Percentiles rank a stretch among this genome's conserved stretches.
These are phyloP conservation scores for Botryotinia calthae DNA, from an alignment of 2,329 filamentous ascomycete genomes.

Conservation along the genomic window DNA sequence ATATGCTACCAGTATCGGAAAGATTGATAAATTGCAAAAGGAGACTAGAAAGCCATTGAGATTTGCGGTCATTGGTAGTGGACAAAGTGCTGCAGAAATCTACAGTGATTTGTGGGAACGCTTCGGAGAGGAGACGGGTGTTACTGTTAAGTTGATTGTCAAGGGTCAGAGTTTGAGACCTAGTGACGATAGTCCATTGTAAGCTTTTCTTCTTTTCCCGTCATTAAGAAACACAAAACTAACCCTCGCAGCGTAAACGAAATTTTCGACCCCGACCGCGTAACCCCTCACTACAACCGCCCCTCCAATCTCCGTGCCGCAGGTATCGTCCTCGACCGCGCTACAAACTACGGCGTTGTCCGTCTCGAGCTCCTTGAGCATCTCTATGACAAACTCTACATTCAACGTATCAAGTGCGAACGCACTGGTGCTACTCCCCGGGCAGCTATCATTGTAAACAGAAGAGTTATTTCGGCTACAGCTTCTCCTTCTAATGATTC, in stretches of 20 bases:
- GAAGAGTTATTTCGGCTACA: constrained; percentile 50
- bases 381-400: constrained; percentile 84
- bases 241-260: constrained; percentile 73
- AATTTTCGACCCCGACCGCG: constrained; percentile 86
- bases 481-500: constrained; percentile 23
- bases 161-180: constrained; percentile 79
- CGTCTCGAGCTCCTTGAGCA: constrained; percentile 85
- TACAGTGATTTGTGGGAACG: constrained; percentile 81
- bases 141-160: constrained; percentile 72
- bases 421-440: constrained; percentile 73
- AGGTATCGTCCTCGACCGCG: constrained; percentile 66
- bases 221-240: constrained; percentile 13
- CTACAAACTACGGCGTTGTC: constrained; percentile 94
- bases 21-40: constrained; percentile 46
- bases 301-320: constrained; percentile 57
- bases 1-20: constrained; percentile 65
- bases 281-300: constrained; percentile 72
- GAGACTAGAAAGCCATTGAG: constrained; percentile 27
- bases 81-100: constrained; percentile 93
- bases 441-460: constrained; percentile 72
- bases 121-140: constrained; percentile 74
- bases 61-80: constrained; percentile 82
- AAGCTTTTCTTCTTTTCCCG: constrained; percentile 42
- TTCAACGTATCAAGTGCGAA: constrained; percentile 65
- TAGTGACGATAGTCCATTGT: constrained; percentile 96